phyloP scores from a whole-genome alignment of 2,329 filamentous ascomycete genomes.

The Clarireedia homoeocarpa region DNA sequence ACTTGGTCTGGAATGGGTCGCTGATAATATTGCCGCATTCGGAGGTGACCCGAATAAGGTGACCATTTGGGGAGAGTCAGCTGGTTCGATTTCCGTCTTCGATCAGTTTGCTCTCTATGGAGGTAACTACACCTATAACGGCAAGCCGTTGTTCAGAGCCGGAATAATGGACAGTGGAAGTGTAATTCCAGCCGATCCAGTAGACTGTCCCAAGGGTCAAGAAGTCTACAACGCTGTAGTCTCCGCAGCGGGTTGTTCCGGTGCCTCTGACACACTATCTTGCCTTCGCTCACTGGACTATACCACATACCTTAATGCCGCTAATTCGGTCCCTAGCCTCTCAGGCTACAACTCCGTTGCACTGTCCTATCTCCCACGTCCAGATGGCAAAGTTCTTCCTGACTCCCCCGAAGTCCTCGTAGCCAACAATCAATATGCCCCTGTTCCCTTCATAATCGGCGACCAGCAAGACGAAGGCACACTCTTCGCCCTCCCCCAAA shows the following conservation, averaged over 20 bases:
- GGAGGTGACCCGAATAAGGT: constrained; percentile 49
- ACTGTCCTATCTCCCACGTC: constrained; percentile 66
- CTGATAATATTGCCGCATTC: constrained; percentile 69
- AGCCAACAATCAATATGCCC: constrained; percentile 44
- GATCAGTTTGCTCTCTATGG: constrained; percentile 70
- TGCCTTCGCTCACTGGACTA: constrained; percentile 59
- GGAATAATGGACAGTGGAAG: constrained; percentile 73
- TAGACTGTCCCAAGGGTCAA: constrained; percentile 61
- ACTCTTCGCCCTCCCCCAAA: constrained; percentile 61
- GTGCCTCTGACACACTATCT: constrained; percentile 47
- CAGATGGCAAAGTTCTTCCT: constrained; percentile 56
- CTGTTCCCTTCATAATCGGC: constrained; percentile 58
- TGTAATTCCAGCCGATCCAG: constrained; percentile 50
- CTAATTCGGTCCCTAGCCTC: constrained; percentile 62
- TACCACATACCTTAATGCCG: constrained; percentile 53
- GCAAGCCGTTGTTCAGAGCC: constrained; percentile 64
- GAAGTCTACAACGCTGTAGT: constrained; percentile 56
- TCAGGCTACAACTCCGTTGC: constrained; percentile 61
- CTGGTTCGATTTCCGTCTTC: constrained; percentile 64
- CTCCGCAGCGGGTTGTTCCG: constrained; percentile 51
- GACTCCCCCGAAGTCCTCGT: constrained; percentile 55
- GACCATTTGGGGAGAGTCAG: constrained; percentile 41
- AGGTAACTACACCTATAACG: constrained; percentile 67
- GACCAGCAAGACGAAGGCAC: constrained; percentile 78
- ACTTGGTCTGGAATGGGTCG: constrained; percentile 63